Conservation (phyloP, 2,329 filamentous ascomycete genomes). For the Cercospora berteroae region DNA sequence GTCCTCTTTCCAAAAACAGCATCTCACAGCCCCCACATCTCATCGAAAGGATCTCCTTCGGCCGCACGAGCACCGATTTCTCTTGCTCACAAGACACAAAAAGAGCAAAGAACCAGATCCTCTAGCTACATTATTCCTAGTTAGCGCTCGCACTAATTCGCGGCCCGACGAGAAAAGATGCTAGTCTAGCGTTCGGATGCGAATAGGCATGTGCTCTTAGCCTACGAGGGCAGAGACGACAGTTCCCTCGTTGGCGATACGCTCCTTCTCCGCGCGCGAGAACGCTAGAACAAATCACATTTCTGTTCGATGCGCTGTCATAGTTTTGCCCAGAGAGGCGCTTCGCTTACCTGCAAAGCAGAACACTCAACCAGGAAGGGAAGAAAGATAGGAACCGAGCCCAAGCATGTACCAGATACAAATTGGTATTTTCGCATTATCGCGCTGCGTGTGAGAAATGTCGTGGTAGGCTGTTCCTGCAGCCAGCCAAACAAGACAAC, state of each 20-base stretch:
- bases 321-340: background rate
- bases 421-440: background rate
- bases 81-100: background rate
- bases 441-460: background rate
- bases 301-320: background rate
- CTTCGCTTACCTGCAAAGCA: background rate
- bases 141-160: background rate
- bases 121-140: background rate
- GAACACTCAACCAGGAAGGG: background rate
- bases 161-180: background rate
- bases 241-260: background rate
- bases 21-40: background rate
- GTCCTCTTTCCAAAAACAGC: background rate
- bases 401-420: background rate
- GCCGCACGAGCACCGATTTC: background rate
- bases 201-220: background rate
- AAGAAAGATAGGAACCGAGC: background rate
- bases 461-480: background rate
- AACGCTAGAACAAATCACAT: background rate
- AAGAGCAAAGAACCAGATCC: background rate
- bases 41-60: background rate
- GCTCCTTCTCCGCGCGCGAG: background rate
- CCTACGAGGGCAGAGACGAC: background rate
- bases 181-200: background rate
- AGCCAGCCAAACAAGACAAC: background rate